These are phyloP conservation scores for Parmelia sp. DNA, from an alignment of 495 filamentous ascomycete genomes.

Conservation along the genomic window DNA sequence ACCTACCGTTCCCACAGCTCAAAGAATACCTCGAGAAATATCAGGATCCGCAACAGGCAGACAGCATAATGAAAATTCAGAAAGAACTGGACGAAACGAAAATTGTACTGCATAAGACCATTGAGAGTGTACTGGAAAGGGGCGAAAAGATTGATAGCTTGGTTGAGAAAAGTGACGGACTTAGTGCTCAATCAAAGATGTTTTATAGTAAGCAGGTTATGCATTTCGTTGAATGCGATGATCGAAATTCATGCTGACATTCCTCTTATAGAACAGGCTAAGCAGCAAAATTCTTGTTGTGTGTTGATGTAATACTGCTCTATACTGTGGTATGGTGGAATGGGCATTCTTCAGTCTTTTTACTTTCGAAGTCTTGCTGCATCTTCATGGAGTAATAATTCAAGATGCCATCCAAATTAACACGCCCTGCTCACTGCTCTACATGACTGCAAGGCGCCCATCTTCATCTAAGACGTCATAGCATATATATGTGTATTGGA, in stretches of 20 bases:
- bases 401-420: neutral
- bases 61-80: conserved; percentile 91
- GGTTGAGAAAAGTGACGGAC: conserved; percentile 78
- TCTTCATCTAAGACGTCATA: neutral
- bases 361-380: neutral
- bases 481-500: neutral
- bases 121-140: conserved; percentile 78
- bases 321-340: no score
- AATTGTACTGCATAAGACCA: conserved; percentile 95
- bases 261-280: conserved; percentile 50
- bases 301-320: conserved; percentile 63
- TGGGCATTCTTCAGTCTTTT: conserved; percentile 1
- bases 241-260: conserved; percentile 4
- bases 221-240: neutral
- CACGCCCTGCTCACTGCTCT: neutral
- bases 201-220: conserved; percentile 64
- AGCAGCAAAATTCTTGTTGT: conserved; percentile 97
- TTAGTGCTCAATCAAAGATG: conserved; percentile 89
- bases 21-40: conserved; percentile 81
- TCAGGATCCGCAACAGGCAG: conserved; percentile 82
- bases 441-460: neutral
- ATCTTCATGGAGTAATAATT: neutral
- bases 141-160: conserved; percentile 88
- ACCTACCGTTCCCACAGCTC: conserved; percentile 59
- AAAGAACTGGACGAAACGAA: conserved; percentile 97